Evolutionary conservation across 768 basidiomycete genomes (phyloP).

Genomic region (Gelatoporia subvermispora): DNA sequence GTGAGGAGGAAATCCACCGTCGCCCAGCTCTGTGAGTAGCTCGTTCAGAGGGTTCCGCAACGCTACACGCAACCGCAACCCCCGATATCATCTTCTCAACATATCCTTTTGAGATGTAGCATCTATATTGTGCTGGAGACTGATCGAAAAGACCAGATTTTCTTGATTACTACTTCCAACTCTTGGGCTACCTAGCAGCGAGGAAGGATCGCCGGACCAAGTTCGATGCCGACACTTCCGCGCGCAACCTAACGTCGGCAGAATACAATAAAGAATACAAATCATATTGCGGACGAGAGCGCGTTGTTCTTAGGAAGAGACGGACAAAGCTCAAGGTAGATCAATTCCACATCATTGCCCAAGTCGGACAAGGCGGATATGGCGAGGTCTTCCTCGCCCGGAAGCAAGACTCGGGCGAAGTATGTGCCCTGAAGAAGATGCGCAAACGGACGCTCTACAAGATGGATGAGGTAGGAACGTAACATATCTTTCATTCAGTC

Average conservation of each 20-base stretch:
- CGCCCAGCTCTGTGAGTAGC: constrained; percentile 83
- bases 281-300: constrained; percentile 91
- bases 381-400: constrained; percentile 96
- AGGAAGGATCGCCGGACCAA: constrained; percentile 79
- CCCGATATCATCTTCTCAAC: neutral
- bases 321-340: constrained; percentile 89
- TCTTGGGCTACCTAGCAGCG: constrained; percentile 80
- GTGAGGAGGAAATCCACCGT: constrained; percentile 95
- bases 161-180: constrained; percentile 97
- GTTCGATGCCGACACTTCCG: constrained; percentile 79
- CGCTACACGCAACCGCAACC: no score
- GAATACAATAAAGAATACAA: constrained; percentile 80
- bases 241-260: constrained; percentile 48
- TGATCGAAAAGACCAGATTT: constrained; percentile 53
- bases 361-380: constrained; percentile 98
- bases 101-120: no score
- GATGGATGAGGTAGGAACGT: constrained; percentile 83
- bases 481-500: neutral
- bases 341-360: constrained; percentile 97
- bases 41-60: neutral
- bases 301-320: constrained; percentile 87
- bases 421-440: constrained; percentile 98
- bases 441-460: constrained; percentile 89
- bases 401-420: constrained; percentile 92
- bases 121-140: neutral